Base-by-base conservation (phyloP, 257 asterid genomes). In the Solanum bulbocastanum region DNA sequence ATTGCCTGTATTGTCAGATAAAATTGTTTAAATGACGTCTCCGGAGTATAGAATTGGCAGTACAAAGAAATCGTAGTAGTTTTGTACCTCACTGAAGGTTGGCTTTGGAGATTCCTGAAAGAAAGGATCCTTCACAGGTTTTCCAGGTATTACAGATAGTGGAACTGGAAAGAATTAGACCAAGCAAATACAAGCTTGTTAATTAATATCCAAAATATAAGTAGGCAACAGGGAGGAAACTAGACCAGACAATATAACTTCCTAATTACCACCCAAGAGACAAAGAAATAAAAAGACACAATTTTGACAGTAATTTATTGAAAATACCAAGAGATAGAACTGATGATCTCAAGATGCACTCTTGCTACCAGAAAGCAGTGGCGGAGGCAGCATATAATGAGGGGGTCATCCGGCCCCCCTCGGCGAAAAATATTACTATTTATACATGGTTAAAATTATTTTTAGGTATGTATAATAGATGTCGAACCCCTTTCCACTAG, bases 81-180 rank as follows among this genome's bases (percentile, higher is more conserved):
- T 68, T 74, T 68, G 56, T 79, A 96, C 99, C 98, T 92, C 90
- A 83, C 98, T 95, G 90, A 89, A 94, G 78, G 89, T 90, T 81
- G 98, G 98, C 92, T 76, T 94, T 36, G 95, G 94, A 89, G 86
- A 90, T 84, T 96, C 98, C 89, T 95, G 98, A 92, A 85, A 95
- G 89, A 95, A 42, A 27, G 99, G 99, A 86, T 94, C 96, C 74
- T 18, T 62, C 88, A 95, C 94, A 33, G 98, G 96, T 89, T 94
- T 44, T 23, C 93, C 95, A 65, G 93, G 93, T 88, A 90, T 91
- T 90, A 95, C 92, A 25, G 91, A 88, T 72, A 95, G 96, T 84
- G 98, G 94, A 89, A 94, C 99, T 95, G 92, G 88, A 84, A 60
- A 22, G 20, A 81, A 35, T 5, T 5, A 23, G 83, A 23, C 23